A percentile compares a stretch with the other conserved stretches of the same genome.
These are phyloP conservation scores for Skeletonema marinoi DNA, from an alignment of 108 stramenopile genomes.

Conservation along the genomic window DNA sequence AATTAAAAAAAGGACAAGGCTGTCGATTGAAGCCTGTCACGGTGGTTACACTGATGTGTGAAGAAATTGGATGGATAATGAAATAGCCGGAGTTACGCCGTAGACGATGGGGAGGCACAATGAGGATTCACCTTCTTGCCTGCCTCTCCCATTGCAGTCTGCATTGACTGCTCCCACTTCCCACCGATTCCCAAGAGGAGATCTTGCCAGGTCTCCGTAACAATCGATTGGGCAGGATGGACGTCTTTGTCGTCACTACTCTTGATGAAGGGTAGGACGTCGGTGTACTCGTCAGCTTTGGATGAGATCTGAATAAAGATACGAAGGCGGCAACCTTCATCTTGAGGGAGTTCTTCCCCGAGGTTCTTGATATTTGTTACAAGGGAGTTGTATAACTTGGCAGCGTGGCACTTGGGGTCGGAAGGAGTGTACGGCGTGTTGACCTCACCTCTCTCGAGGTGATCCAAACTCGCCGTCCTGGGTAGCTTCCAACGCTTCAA, in stretches of 20 bases:
- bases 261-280: background rate
- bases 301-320: background rate
- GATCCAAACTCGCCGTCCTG: conserved; percentile 29
- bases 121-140: background rate
- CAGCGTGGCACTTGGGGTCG: background rate
- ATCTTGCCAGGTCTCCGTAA: background rate
- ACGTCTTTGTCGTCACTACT: background rate
- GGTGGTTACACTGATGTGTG: background rate
- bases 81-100: background rate
- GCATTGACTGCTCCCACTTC: background rate
- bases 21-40: background rate
- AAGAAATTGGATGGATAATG: background rate
- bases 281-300: background rate
- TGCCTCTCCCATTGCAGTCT: background rate
- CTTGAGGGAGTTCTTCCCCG: background rate
- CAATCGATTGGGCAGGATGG: background rate
- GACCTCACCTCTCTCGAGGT: conserved; percentile 26
- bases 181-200: background rate
- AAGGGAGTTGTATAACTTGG: background rate
- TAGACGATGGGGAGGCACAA: background rate
- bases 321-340: background rate
- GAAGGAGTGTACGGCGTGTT: conserved; percentile 21
- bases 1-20: background rate
- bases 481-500: conserved; percentile 23
- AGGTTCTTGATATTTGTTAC: background rate